Evolutionary conservation across 1,284 basidiomycete genomes (phyloP), one percentile per base, ranked within the genome.

Genomic region (Sanghuangporus weigelae): DNA sequence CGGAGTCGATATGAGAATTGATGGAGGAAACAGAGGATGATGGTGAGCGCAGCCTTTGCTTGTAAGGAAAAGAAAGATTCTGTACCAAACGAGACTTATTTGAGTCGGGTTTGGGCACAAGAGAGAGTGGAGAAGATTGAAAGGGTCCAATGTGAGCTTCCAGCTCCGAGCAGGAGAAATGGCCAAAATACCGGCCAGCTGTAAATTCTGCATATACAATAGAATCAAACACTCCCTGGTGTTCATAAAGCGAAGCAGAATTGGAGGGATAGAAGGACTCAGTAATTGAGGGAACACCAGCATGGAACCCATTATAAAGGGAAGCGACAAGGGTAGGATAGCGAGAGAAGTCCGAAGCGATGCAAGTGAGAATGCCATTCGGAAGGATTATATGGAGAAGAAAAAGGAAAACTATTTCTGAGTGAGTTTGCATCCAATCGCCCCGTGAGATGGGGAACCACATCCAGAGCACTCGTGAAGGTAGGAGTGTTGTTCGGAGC

Each of bases 31-130:
- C 6, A 2, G 7, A 5, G 7, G 7, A 14, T 14, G 39, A 40
- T 7, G 39, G 39, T 7, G 39, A 40, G 7, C 7, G 39, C 7
- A 14, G 7, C 1, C 57, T 10, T 0, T 72, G 70, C 0, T n/a
- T n/a, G 26, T 67, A 55, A 1, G 75, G 74, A 61, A 68, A 72
- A 0, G 79, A 82, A 12, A 78, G 72, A 55, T 81, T 77, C 14
- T 82, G 78, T 0, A 82, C 69, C 0, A 75, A 53, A 0, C 70
- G 51, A 42, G 70, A 76, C 49, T 74, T 74, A 0, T 69, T 70
- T 0, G 68, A 70, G 16, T 72, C 70, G 0, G 72, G 63, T 58
- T 80, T 79, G 0, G 73, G 74, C 0, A 76, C 67, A 0, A 79
- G 51, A 1, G 73, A 46, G 3, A 58, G 36, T 12, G 56, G 56